A percentile compares a stretch with the other conserved stretches of the same genome.
Evolutionary conservation across 176 grass and related monocot species (phyloP).

Genomic region (Lolium perenne): DNA sequence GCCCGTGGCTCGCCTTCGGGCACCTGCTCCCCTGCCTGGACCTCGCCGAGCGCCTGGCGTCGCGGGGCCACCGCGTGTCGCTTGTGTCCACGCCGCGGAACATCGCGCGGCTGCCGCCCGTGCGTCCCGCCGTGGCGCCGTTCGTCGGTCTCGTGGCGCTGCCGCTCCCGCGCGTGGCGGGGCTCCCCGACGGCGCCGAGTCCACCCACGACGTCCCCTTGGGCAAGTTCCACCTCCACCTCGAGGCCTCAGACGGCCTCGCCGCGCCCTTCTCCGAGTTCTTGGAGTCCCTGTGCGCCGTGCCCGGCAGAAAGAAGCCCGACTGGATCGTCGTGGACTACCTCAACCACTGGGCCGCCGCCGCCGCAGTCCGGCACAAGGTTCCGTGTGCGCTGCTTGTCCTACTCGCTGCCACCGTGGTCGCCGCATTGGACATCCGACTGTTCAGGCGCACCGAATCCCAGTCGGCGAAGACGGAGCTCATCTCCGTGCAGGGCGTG

Average conservation of each 20-base stretch:
- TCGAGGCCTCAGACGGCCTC: conserved; percentile 8
- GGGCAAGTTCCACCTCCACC: conserved; percentile 16
- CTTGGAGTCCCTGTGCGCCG: conserved; percentile 19
- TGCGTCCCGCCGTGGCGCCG: background rate
- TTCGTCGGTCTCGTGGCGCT: background rate
- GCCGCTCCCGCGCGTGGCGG: background rate
- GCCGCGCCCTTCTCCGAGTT: conserved; percentile 20
- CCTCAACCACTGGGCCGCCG: conserved; percentile 16
- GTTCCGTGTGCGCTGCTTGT: conserved; percentile 17
- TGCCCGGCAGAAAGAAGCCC: background rate
- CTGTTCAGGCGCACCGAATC: background rate
- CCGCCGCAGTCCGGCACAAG: background rate
- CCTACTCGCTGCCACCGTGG: background rate
- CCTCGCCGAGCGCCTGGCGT: conserved; percentile 20
- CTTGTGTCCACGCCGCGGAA: conserved; percentile 13
- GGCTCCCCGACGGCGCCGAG: conserved; percentile 19
- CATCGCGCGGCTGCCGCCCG: conserved; percentile 19
- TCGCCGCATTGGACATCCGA: conserved; percentile 7
- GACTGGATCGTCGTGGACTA: conserved; percentile 24
- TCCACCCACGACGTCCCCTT: conserved; percentile 20
- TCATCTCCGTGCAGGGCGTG: background rate
- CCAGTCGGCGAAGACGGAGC: background rate
- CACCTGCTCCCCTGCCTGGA: conserved; percentile 24
- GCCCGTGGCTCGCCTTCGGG: conserved; percentile 28
- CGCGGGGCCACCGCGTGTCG: conserved; percentile 6